phyloP scores from a whole-genome alignment of 164 flowering plant species.

The Macadamia tetraphylla region DNA sequence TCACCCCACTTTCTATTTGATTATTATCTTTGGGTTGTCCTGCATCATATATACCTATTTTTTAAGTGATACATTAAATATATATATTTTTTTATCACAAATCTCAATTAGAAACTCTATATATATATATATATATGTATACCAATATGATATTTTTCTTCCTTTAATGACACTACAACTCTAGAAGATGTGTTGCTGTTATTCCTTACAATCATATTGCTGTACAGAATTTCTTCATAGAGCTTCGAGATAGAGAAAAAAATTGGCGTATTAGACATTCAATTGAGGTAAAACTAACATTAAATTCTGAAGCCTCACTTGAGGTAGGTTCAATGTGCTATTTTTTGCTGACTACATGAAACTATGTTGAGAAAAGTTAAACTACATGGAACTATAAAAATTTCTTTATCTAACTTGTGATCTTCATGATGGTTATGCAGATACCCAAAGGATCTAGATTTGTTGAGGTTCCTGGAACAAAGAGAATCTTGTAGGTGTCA shows the following conservation, averaged over 20 bases:
- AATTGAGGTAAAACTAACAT: conserved; percentile 54
- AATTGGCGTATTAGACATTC: conserved; percentile 86
- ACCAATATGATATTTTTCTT: too few relatives aligned
- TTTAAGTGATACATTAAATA: too few relatives aligned
- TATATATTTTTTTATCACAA: too few relatives aligned
- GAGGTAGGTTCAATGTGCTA: conserved; percentile 34
- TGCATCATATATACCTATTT: not conserved
- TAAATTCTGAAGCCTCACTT: conserved; percentile 56
- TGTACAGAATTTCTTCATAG: conserved; percentile 49
- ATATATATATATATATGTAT: not conserved
- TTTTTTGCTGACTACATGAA: not conserved
- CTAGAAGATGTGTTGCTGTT: not conserved
- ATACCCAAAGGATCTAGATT: conserved; percentile 78
- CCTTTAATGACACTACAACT: not conserved
- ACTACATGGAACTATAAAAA: not conserved
- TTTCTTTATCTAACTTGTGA: not conserved
- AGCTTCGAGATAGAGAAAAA: conserved; percentile 70
- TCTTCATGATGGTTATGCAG: conserved; percentile 28
- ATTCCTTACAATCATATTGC: not conserved
- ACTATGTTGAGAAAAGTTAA: not conserved
- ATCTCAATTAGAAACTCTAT: not conserved
- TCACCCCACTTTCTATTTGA: not conserved
- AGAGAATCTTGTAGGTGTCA: conserved; percentile 68
- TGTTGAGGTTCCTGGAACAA: conserved; percentile 79
- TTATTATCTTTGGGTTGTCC: not conserved